Conservation (phyloP, 2,329 filamentous ascomycete species). For the Cordyceps farinosa region DNA sequence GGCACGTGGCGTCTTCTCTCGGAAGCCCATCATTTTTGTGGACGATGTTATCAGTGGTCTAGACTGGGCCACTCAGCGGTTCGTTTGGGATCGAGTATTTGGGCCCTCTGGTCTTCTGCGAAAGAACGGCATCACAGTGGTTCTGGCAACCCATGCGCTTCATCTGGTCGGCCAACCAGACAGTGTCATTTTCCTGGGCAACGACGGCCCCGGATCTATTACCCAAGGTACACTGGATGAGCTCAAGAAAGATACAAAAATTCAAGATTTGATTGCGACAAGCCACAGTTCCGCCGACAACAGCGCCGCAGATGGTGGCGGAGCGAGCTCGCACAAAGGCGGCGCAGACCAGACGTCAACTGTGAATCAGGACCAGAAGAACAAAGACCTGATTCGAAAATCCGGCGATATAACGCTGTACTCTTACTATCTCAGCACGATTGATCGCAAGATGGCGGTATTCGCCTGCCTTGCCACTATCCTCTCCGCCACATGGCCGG, state of each 20-base stretch:
- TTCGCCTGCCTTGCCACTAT: neutral
- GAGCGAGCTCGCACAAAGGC: conserved; percentile 15
- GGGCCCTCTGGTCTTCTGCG: conserved; percentile 30
- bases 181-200: conserved; percentile 5
- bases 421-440: conserved; percentile 20
- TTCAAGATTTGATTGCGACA: conserved; percentile 6
- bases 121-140: conserved; percentile 23
- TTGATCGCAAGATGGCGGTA: neutral
- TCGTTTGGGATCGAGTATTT: conserved; percentile 36
- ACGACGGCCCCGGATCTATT: neutral
- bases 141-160: conserved; percentile 29
- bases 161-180: conserved; percentile 25
- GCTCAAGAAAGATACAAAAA: conserved; percentile 1
- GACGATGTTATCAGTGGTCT: conserved; percentile 36
- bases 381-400: conserved; percentile 11
- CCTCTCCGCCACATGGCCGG: neutral
- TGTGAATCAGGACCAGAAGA: conserved; percentile 14
- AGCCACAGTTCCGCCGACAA: conserved; percentile 4
- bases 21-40: conserved; percentile 26
- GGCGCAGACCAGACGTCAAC: conserved; percentile 15
- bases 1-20: conserved; percentile 26
- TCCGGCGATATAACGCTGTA: conserved; percentile 22
- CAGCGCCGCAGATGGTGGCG: neutral
- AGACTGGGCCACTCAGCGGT: conserved; percentile 35
- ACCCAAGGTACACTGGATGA: conserved; percentile 7